A percentile compares a stretch with the other conserved stretches of the same genome.
Evolutionary conservation across 257 asterid species (phyloP).

Genomic region (Solanum piurae): DNA sequence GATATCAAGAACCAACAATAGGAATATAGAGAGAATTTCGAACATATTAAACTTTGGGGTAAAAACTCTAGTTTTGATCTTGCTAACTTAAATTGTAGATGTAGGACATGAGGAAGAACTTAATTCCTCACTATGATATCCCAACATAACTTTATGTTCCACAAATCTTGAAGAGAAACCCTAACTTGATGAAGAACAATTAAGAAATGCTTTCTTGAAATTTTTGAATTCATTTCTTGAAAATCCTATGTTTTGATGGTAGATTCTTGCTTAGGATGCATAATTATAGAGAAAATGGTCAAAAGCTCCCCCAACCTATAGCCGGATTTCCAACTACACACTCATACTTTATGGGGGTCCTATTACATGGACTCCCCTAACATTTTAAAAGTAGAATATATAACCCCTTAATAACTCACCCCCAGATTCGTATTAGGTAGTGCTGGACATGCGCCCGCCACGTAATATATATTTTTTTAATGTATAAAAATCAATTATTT

Average conservation of each 20-base stretch:
- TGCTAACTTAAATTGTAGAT: neutral
- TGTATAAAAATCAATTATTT: too few species aligned
- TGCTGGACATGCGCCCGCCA: too few species aligned
- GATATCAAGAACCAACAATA: neutral
- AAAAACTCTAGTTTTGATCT: too few species aligned
- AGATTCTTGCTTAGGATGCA: neutral
- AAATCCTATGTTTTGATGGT: neutral
- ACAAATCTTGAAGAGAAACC: neutral
- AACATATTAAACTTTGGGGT: neutral
- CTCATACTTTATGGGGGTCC: too few species aligned
- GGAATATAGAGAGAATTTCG: neutral
- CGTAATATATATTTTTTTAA: too few species aligned
- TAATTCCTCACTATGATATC: neutral
- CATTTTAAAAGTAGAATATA: too few species aligned
- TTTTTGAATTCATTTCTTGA: neutral
- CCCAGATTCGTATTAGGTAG: too few species aligned
- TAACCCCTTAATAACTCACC: too few species aligned
- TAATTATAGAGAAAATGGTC: too few species aligned
- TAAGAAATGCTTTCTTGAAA: neutral
- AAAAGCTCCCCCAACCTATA: too few species aligned
- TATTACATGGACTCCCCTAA: too few species aligned
- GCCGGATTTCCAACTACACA: too few species aligned
- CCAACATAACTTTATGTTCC: neutral
- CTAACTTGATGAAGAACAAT: neutral
- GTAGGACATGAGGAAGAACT: neutral